Evolutionary conservation across 495 filamentous ascomycete genomes (phyloP), one percentile per base, ranked within the genome.

Genomic region (Penicillium egyptiacum): DNA sequence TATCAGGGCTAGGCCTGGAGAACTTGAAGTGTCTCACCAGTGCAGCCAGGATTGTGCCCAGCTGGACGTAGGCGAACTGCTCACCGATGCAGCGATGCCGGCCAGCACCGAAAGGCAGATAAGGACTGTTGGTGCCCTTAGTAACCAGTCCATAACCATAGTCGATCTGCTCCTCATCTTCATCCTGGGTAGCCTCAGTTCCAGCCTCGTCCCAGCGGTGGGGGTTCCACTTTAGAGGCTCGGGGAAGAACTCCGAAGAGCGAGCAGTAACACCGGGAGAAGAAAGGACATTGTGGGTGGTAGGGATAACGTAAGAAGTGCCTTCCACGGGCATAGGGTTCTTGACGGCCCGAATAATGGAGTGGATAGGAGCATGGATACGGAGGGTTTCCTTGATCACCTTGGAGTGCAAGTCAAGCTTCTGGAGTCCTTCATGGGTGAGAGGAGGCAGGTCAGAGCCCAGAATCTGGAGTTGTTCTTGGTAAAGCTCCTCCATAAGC

Each of bases 301-400:
- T 73, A 6, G 79, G 79, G 41, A 80, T 79, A 17, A 76, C 71
- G 56, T 76, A 79, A 8, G 68, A 61, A 11, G 76, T 78, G 37
- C 74, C 75, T 28, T 75, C 72, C 7, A 80, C 70, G 19, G 71
- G 68, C 72, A 87, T 77, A 33, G 84, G 82, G 55, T 77, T 80
- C 64, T 83, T 86, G 57, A 86, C 83, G 44, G 78, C 77, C 56
- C 83, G 79, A 62, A 87, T 80, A 57, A 87, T 83, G 31, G 75
- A 79, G 67, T 87, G 83, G 54, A 87, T 87, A 2, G 83, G 83
- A n/a, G 83, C 75, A 66, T 86, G 83, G 26, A 87, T 71, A 44
- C 83, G 81, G 11, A 86, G 74, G 16, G 83, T 86, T 64, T 86
- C 83, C 60, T 81, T 82, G 59, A 86, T 82, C 14, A 81, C 78